Evolutionary conservation across 306 rosid species (phyloP).

Genomic region (Vachellia collinsii): DNA sequence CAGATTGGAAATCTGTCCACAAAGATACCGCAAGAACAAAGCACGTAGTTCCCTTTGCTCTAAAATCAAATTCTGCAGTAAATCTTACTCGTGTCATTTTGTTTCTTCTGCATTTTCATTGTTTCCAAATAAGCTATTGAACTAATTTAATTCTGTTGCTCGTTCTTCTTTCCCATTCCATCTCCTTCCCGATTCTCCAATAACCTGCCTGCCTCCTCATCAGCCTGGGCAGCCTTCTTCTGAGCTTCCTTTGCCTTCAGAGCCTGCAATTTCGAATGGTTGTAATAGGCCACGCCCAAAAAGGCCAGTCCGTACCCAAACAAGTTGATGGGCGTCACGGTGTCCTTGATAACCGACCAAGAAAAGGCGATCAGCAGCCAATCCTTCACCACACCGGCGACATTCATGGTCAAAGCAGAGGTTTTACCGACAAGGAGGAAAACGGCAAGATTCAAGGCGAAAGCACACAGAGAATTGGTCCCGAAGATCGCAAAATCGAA

Average conservation of each 20-base stretch:
- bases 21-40: slow-evolving; percentile 30
- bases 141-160: slow-evolving; percentile 52
- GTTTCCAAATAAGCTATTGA: slow-evolving; percentile 10
- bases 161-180: slow-evolving; percentile 57
- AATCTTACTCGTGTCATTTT: slow-evolving; percentile 44
- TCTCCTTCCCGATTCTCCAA: slow-evolving; percentile 71
- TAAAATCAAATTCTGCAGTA: slow-evolving; percentile 11
- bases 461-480: slow-evolving; percentile 79
- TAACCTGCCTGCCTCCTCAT: slow-evolving; percentile 74
- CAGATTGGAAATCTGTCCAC: slow-evolving; percentile 40
- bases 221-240: slow-evolving; percentile 65
- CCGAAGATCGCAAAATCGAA: slow-evolving; percentile 70
- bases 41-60: slow-evolving; percentile 20
- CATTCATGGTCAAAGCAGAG: slow-evolving; percentile 90
- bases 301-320: slow-evolving; percentile 83
- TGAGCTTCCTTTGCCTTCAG: slow-evolving; percentile 83
- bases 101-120: slow-evolving; percentile 17
- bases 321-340: slow-evolving; percentile 80
- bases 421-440: slow-evolving; percentile 87
- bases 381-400: slow-evolving; percentile 89
- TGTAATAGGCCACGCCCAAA: slow-evolving; percentile 80
- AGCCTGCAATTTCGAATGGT: slow-evolving; percentile 79
- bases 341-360: slow-evolving; percentile 89
- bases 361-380: slow-evolving; percentile 88
- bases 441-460: slow-evolving; percentile 82